Conservation (phyloP, 805 yeast genomes). For the Grigorovia jiainica region DNA sequence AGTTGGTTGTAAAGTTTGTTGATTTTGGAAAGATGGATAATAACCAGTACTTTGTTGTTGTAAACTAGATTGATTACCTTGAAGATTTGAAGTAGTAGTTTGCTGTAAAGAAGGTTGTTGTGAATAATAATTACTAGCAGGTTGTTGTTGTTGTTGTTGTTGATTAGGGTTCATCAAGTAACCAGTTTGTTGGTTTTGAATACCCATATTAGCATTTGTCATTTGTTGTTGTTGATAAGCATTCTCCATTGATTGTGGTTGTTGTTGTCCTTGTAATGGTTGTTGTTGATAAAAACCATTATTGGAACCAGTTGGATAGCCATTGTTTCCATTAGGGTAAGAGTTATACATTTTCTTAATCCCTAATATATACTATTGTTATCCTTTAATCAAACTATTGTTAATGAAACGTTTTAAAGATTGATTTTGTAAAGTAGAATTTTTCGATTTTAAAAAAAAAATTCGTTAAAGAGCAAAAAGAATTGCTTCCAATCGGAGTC, state of each 20-base stretch:
- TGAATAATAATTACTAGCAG: neutral
- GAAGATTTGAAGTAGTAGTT: neutral
- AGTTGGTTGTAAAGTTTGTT: slow-evolving; percentile 13
- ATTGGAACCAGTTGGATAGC: slow-evolving; percentile 4
- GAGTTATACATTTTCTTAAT: slow-evolving; percentile 7
- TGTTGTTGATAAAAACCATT: slow-evolving; percentile 26
- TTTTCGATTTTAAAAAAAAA: neutral
- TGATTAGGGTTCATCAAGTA: neutral
- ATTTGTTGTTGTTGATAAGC: slow-evolving; percentile 3
- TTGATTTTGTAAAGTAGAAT: too few relatives aligned
- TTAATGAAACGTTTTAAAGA: neutral
- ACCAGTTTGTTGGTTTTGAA: slow-evolving; percentile 15
- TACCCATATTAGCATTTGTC: slow-evolving; percentile 1
- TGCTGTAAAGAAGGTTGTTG: neutral
- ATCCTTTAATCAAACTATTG: too few relatives aligned
- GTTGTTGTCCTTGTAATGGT: slow-evolving; percentile 6
- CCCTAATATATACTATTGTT: too few relatives aligned
- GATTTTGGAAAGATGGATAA: slow-evolving; percentile 1
- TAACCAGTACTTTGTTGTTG: slow-evolving; percentile 6
- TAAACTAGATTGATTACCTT: neutral
- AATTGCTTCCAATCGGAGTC: slow-evolving; percentile 7
- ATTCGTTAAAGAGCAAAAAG: neutral
- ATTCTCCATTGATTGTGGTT: slow-evolving; percentile 2
- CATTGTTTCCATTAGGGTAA: slow-evolving; percentile 3
- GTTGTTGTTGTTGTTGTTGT: slow-evolving; percentile 9